Conservation (phyloP, 306 rosid species). For the Ormosia emarginata region DNA sequence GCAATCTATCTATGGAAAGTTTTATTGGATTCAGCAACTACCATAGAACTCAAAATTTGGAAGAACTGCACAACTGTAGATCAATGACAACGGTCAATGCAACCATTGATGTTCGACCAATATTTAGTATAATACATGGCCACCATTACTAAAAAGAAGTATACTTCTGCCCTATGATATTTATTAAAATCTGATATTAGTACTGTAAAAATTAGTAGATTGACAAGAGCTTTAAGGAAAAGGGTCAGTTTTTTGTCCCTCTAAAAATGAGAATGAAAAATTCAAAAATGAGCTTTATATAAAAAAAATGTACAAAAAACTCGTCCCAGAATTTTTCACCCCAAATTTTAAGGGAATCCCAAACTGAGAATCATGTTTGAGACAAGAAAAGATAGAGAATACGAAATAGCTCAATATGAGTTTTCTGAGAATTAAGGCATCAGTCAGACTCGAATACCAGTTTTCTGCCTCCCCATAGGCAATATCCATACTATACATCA, state of each 20-base stretch:
- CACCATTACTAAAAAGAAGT: not conserved
- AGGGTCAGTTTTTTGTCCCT: not conserved
- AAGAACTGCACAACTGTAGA: not conserved
- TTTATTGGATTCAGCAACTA: not conserved
- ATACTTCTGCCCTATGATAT: not conserved
- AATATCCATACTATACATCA: not conserved
- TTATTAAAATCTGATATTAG: not conserved
- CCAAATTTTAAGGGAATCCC: not conserved
- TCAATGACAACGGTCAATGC: not conserved
- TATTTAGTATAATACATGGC: not conserved
- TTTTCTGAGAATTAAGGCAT: not conserved
- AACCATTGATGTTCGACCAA: not conserved
- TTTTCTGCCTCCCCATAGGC: not conserved
- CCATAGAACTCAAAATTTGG: not conserved
- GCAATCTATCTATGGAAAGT: not conserved
- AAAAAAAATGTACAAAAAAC: not conserved
- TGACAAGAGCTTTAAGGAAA: not conserved
- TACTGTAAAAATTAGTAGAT: not conserved
- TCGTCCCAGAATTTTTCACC: not conserved
- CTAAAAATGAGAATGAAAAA: not conserved
- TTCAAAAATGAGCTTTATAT: not conserved
- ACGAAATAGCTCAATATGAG: not conserved
- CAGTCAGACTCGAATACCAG: slow-evolving; percentile 4
- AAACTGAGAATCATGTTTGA: not conserved
- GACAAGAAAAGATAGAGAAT: not conserved